Base-by-base conservation (phyloP, 306 rosid species). In the Lathyrus sativus region DNA sequence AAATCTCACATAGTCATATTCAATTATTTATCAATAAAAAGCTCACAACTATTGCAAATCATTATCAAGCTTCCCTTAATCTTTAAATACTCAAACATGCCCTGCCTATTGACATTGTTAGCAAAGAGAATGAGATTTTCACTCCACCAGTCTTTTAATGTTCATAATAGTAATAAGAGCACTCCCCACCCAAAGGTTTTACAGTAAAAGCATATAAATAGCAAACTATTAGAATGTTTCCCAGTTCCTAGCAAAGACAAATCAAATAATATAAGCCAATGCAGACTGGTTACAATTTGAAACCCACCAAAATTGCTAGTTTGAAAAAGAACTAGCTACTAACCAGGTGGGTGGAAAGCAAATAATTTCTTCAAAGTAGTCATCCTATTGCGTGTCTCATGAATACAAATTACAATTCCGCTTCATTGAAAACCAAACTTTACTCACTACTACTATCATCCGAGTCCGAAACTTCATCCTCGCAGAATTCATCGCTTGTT, bases 381-480 rank as follows among this genome's bases (percentile, higher is more conserved):
- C 18, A 58, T 53, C 26, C 15, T 17, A 57, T 26, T 71, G 55
- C 67, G 55, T 31, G 67, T 22, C 17, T 39, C 58, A 19, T 49
- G 55, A 67, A 51, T 33, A 65, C 31, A 13, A 79, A 44, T 17
- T 26, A 28, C 61, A 70, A 81, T 57, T 76, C 84, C 19, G 71
- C 71, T 48, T 71, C 81, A 73, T 1, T 66, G 26, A 61, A 61
- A 61, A 38, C 45, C 17, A 53, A 74, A 57, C 17, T 69, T 71
- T 1, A 71, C 9, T 77, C 73, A 9, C 62, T 35, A 35, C 39
- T 35, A 35, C 39, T 38, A 15, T 81, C 85, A 11, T 31, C 77
- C 8, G 70, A 57, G 4, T 78, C 83, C 1, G 81, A 85, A 68
- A 70, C 72, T 17, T 81, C 83, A 74, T 69, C 84, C 67, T 84